Evolutionary conservation across 305 asterid genomes (phyloP).

Genomic region (Rubia peregrina): DNA sequence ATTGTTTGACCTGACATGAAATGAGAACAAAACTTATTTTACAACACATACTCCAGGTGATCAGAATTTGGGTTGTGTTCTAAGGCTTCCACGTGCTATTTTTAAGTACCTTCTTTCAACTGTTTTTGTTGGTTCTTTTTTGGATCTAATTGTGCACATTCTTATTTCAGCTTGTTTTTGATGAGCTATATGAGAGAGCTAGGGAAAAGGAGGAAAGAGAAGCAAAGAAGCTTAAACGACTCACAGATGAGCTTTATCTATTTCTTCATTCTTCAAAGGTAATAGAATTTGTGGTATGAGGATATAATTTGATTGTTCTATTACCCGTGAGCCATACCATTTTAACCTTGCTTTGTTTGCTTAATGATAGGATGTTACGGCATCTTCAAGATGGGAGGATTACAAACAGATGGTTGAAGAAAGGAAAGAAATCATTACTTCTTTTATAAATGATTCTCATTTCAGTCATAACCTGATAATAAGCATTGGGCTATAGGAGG

Average conservation of each 20-base stretch:
- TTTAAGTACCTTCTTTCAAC: neutral
- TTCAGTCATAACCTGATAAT: neutral
- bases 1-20: neutral
- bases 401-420: slow-evolving; percentile 55
- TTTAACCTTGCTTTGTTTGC: slow-evolving; percentile 7
- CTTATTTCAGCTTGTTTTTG: slow-evolving; percentile 56
- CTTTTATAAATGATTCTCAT: slow-evolving; percentile 1
- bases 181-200: slow-evolving; percentile 55
- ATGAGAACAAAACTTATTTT: neutral
- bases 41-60: neutral
- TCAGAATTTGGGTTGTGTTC: neutral
- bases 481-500: neutral
- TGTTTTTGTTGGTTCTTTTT: neutral
- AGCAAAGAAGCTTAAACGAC: slow-evolving; percentile 80
- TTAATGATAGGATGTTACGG: slow-evolving; percentile 54
- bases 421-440: slow-evolving; percentile 40
- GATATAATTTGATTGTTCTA: slow-evolving; percentile 13
- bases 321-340: slow-evolving; percentile 2
- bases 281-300: slow-evolving; percentile 10
- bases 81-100: slow-evolving; percentile 1
- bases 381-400: slow-evolving; percentile 83
- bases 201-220: slow-evolving; percentile 90
- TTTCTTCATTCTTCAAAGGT: slow-evolving; percentile 66
- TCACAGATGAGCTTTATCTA: slow-evolving; percentile 53
- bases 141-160: slow-evolving; percentile 21